Evolutionary conservation across 2,329 filamentous ascomycete genomes (phyloP), one percentile per base, ranked within the genome.

Genomic region (Tolypocladium capitatum): DNA sequence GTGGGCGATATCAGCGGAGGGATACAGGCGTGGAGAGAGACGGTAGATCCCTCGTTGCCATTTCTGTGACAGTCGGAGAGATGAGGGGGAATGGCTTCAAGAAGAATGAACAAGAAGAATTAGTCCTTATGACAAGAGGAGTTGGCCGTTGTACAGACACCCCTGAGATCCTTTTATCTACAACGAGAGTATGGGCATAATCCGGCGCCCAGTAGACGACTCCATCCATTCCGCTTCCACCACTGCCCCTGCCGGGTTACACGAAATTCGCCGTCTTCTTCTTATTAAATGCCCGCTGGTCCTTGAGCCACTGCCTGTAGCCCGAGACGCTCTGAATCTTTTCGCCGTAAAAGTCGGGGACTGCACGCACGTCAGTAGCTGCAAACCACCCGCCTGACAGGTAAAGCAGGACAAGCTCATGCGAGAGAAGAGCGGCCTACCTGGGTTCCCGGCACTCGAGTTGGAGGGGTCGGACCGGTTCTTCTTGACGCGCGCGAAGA

Each of bases 321-420:
- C 87, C 90, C 47, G 82, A 76, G 21, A 97, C 88, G 59, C 89
- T 95, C 46, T 86, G 86, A 58, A 98, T 95, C 76, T 96, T 97
- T 72, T 98, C 92, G 58, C 92, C 92, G 61, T 98, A 98, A 69
- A 95, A 98, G 64, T 98, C 92, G 40, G 91, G 90, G 1, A 95
- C 86, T 76, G 46, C 3, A 43, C 8, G n/a, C n/a, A 30, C 5
- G 46, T 62, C 50, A 63, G 56, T 18, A n/a, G n/a, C n/a, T n/a
- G n/a, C 24, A 43, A 36, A 33, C n/a, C n/a, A n/a, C n/a, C n/a
- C n/a, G n/a, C n/a, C n/a, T n/a, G n/a, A n/a, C n/a, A n/a, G n/a
- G n/a, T n/a, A n/a, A n/a, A n/a, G n/a, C n/a, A n/a, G n/a, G n/a
- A n/a, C n/a, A n/a, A n/a, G n/a, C n/a, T n/a, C n/a, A n/a, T n/a